Conservation (phyloP, 2,329 filamentous ascomycete genomes). For the Neonectria faginata region DNA sequence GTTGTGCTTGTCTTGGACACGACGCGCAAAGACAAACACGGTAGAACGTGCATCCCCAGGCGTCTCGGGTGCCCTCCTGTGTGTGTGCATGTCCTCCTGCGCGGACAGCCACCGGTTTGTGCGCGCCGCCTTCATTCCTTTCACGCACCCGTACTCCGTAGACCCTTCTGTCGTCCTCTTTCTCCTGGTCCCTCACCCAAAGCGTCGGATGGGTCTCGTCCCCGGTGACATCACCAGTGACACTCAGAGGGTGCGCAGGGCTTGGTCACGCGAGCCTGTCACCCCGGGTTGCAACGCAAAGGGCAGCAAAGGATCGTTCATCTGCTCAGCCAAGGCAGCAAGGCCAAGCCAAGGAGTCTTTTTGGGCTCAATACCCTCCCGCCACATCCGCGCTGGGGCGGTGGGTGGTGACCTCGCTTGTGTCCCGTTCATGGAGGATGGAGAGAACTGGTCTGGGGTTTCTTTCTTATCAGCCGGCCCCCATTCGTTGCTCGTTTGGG, state of each 20-base stretch:
- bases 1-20: conserved; percentile 15
- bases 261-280: conserved; percentile 27
- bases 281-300: conserved; percentile 14
- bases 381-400: conserved; percentile 22
- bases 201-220: conserved; percentile 16
- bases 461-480: conserved; percentile 42
- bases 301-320: background rate
- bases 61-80: conserved; percentile 13
- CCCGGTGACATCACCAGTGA: conserved; percentile 24
- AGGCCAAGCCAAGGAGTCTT: conserved; percentile 10
- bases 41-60: conserved; percentile 5
- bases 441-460: conserved; percentile 21
- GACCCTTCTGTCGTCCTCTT: background rate
- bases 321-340: conserved; percentile 1
- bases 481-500: conserved; percentile 37
- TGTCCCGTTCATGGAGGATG: conserved; percentile 8
- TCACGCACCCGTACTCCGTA: background rate
- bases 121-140: background rate
- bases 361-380: conserved; percentile 15
- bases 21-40: conserved; percentile 6
- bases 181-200: conserved; percentile 4
- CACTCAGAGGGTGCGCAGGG: conserved; percentile 11
- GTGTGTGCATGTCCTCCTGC: background rate
- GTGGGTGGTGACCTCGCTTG: conserved; percentile 3
- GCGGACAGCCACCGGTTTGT: background rate